Conservation (phyloP, 2,329 filamentous ascomycete genomes). For the Cylindrodendrum hubeiense region DNA sequence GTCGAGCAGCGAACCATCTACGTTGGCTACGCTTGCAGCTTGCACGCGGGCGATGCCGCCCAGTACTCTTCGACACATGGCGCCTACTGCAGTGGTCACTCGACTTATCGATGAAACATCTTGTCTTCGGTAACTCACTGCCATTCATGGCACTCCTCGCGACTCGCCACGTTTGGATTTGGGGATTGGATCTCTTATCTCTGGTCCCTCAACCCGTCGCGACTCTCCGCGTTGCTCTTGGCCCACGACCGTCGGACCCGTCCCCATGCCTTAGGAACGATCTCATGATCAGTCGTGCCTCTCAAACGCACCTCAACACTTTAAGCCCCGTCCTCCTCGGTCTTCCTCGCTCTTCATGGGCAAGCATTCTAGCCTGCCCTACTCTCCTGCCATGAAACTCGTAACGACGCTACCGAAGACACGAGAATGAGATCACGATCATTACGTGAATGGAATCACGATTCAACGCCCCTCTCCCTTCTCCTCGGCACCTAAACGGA, state of each 20-base stretch:
- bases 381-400: constrained; percentile 32
- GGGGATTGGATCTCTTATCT: constrained; percentile 62
- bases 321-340: constrained; percentile 13
- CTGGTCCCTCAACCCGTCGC: constrained; percentile 61
- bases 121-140: constrained; percentile 64
- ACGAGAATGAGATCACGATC: constrained; percentile 43
- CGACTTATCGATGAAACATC: constrained; percentile 64
- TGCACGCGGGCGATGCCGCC: constrained; percentile 50
- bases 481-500: constrained; percentile 9
- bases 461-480: constrained; percentile 28
- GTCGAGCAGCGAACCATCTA: constrained; percentile 82
- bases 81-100: constrained; percentile 65
- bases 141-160: constrained; percentile 55
- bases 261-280: constrained; percentile 49
- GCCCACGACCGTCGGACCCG: constrained; percentile 57
- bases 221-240: constrained; percentile 62
- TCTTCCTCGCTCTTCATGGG: constrained; percentile 19
- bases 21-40: constrained; percentile 82
- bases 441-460: constrained; percentile 36
- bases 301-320: constrained; percentile 10
- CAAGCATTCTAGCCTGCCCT: constrained; percentile 16
- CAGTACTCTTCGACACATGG: constrained; percentile 55
- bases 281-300: constrained; percentile 27
- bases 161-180: constrained; percentile 58
- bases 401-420: constrained; percentile 49